phyloP scores from a whole-genome alignment of 2,329 filamentous ascomycete species.

The Pestalotiopsis sp. region DNA sequence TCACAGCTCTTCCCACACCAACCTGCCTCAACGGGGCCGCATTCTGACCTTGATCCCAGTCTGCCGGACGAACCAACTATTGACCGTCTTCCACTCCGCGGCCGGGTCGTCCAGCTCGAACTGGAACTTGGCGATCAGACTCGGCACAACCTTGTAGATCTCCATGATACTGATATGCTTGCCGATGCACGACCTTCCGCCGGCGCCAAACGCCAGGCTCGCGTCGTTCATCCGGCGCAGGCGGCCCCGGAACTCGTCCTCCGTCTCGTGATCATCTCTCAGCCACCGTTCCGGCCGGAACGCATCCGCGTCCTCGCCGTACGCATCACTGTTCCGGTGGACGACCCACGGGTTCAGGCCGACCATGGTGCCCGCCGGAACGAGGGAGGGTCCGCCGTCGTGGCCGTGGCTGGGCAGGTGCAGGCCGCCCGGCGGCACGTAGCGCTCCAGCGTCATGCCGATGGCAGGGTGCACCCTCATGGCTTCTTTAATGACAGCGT shows the following conservation, averaged over 20 bases:
- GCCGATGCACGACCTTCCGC: slow-evolving; percentile 13
- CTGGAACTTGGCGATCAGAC: slow-evolving; percentile 39
- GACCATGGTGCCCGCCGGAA: slow-evolving; percentile 19
- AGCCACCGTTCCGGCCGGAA: slow-evolving; percentile 13
- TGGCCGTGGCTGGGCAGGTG: slow-evolving; percentile 36
- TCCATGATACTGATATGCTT: slow-evolving; percentile 26
- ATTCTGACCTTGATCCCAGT: neutral
- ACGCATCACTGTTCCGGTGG: neutral
- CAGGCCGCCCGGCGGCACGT: slow-evolving; percentile 46
- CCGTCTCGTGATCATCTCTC: slow-evolving; percentile 29
- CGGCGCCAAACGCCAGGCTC: slow-evolving; percentile 15
- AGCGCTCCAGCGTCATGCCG: slow-evolving; percentile 49
- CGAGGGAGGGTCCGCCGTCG: slow-evolving; percentile 21
- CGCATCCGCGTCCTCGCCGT: neutral
- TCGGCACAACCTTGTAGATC: slow-evolving; percentile 36
- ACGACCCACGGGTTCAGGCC: neutral
- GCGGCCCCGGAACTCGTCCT: slow-evolving; percentile 33
- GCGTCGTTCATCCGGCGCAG: slow-evolving; percentile 52
- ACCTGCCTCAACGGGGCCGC: neutral
- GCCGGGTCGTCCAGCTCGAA: slow-evolving; percentile 1
- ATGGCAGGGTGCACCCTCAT: slow-evolving; percentile 51
- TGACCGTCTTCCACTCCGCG: neutral
- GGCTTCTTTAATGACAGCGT: slow-evolving; percentile 54
- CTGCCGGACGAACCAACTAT: neutral
- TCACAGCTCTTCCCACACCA: neutral